Conservation (phyloP, 805 yeast genomes). For the Yarrowia sp. region DNA sequence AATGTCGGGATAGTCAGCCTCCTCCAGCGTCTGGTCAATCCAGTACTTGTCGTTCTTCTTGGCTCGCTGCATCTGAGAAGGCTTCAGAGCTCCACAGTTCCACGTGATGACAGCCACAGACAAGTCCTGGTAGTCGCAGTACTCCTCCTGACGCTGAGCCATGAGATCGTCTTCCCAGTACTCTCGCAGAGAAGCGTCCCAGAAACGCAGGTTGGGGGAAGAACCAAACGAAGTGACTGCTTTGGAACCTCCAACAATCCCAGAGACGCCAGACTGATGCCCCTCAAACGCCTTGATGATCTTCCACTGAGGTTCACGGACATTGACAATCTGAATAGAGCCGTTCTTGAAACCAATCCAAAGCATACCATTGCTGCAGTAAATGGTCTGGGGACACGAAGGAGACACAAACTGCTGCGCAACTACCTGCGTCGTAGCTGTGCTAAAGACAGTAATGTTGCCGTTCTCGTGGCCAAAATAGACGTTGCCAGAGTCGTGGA, state of each 20-base stretch:
- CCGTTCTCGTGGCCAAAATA: slow-evolving; percentile 46
- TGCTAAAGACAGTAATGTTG: slow-evolving; percentile 37
- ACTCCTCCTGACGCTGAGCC: slow-evolving; percentile 35
- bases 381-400: slow-evolving; percentile 33
- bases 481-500: slow-evolving; percentile 35
- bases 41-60: slow-evolving; percentile 31
- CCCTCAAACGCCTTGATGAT: slow-evolving; percentile 43
- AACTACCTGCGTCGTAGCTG: slow-evolving; percentile 33
- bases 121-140: slow-evolving; percentile 34
- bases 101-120: slow-evolving; percentile 41
- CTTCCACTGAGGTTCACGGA: slow-evolving; percentile 37
- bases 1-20: slow-evolving; percentile 54
- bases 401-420: slow-evolving; percentile 38
- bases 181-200: slow-evolving; percentile 41
- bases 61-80: slow-evolving; percentile 35
- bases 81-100: slow-evolving; percentile 45
- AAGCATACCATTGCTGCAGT: slow-evolving; percentile 37
- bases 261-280: slow-evolving; percentile 36
- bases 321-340: slow-evolving; percentile 39
- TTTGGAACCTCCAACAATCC: slow-evolving; percentile 31
- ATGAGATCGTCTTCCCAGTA: slow-evolving; percentile 39
- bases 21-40: slow-evolving; percentile 29
- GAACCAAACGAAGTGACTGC: slow-evolving; percentile 17
- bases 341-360: slow-evolving; percentile 45
- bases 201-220: slow-evolving; percentile 31